phyloP scores from a whole-genome alignment of 2,329 filamentous ascomycete genomes.

The Tolypocladium sp. region DNA sequence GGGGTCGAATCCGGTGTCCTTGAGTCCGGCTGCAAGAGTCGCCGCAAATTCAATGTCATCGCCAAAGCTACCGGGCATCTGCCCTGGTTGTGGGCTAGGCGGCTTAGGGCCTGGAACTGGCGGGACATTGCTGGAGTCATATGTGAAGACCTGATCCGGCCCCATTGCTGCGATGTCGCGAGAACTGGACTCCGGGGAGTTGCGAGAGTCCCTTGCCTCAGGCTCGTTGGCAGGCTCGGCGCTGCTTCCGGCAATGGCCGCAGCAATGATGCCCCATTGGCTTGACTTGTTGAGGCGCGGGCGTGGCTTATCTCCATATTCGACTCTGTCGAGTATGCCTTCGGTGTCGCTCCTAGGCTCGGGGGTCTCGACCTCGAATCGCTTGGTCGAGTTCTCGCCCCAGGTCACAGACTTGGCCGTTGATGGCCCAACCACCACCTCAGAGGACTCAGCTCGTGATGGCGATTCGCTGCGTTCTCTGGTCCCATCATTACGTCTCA shows the following conservation, averaged over 20 bases:
- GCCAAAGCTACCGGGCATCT: constrained; percentile 57
- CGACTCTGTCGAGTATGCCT: constrained; percentile 13
- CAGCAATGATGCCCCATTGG: constrained; percentile 44
- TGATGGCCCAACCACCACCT: constrained; percentile 27
- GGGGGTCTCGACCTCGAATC: constrained; percentile 53
- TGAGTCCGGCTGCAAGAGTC: constrained; percentile 56
- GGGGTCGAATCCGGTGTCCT: constrained; percentile 62
- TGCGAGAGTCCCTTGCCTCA: constrained; percentile 11
- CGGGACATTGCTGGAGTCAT: constrained; percentile 34
- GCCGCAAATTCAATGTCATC: constrained; percentile 64
- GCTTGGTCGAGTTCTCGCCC: constrained; percentile 56
- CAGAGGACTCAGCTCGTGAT: constrained; percentile 16
- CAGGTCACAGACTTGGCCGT: constrained; percentile 52
- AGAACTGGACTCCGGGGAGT: constrained; percentile 7
- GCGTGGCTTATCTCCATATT: constrained; percentile 19
- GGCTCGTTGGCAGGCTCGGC: constrained; percentile 25
- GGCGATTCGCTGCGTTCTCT: not conserved
- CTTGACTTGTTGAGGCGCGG: constrained; percentile 29
- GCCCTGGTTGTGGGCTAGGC: constrained; percentile 31
- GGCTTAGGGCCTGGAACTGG: constrained; percentile 51
- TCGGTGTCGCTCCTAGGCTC: constrained; percentile 28
- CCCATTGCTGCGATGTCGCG: constrained; percentile 11
- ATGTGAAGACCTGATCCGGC: constrained; percentile 16
- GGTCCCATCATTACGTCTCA: not conserved
- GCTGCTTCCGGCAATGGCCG: constrained; percentile 35